Evolutionary conservation across 345 rosid species (phyloP).

Genomic region (Eucalyptus globulus): DNA sequence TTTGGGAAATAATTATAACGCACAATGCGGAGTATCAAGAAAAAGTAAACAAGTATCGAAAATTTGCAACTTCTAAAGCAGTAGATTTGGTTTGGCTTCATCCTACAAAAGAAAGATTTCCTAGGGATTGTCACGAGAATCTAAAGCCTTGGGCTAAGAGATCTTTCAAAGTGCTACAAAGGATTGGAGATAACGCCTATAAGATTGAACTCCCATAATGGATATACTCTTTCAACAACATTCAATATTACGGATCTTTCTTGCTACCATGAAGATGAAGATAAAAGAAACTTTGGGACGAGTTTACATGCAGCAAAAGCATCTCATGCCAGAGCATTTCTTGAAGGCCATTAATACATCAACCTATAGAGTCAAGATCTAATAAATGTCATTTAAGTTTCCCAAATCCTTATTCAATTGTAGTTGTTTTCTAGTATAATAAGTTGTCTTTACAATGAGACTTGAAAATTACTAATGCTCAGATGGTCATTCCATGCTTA

Average conservation of each 20-base stretch:
- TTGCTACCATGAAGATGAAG: not conserved
- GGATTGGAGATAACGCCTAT: not conserved
- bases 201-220: not conserved
- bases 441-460: rapidly evolving
- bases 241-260: not conserved
- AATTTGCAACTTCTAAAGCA: too few relatives aligned
- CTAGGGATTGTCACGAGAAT: not conserved
- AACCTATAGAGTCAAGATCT: too few relatives aligned
- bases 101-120: not conserved
- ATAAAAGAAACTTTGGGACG: not conserved
- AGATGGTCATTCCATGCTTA: not conserved
- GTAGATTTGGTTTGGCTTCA: not conserved
- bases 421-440: too few relatives aligned
- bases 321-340: not conserved
- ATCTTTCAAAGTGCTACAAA: not conserved
- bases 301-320: rapidly evolving
- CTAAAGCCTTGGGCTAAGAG: not conserved
- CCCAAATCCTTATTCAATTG: not conserved
- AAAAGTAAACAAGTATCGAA: too few relatives aligned
- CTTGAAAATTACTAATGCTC: not conserved
- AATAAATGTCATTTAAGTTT: too few relatives aligned
- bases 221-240: not conserved
- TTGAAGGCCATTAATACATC: not conserved
- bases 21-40: not conserved
- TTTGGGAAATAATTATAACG: not conserved